Percentiles rank a stretch among this genome's conserved stretches.
phyloP scores from a whole-genome alignment of 768 basidiomycete genomes.

The Termitomyces eurrhizus region DNA sequence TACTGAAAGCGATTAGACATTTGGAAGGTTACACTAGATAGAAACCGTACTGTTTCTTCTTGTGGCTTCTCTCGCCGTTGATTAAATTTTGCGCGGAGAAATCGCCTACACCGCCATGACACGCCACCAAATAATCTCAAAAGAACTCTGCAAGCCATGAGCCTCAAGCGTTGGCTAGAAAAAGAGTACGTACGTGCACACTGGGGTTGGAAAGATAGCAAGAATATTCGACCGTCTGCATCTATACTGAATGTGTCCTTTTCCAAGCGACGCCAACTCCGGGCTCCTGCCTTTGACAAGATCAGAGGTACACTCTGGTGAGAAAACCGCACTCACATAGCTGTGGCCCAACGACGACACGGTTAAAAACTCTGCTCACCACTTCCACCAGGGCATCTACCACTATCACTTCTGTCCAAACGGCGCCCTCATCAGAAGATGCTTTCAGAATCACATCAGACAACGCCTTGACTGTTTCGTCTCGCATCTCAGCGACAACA shows the following conservation, averaged over 20 bases:
- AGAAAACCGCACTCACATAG: constrained; percentile 1
- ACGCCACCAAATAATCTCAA: constrained; percentile 1
- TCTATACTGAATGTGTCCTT: background rate
- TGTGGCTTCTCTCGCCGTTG: background rate
- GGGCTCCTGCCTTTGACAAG: background rate
- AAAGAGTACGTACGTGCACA: background rate
- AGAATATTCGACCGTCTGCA: background rate
- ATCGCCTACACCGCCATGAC: background rate
- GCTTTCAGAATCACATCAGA: background rate
- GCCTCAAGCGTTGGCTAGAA: background rate
- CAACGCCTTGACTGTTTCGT: constrained; percentile 8
- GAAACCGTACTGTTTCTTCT: background rate
- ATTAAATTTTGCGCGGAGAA: constrained; percentile 1
- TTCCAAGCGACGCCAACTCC: constrained; percentile 1
- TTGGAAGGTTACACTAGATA: no score
- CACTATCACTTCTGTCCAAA: constrained; percentile 2
- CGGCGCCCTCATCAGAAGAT: background rate
- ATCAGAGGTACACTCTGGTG: background rate
- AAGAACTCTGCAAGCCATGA: background rate
- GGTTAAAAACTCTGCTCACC: constrained; percentile 13
- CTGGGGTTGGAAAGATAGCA: background rate
- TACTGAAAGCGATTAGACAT: background rate
- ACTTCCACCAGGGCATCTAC: constrained; percentile 11
- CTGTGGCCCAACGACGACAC: constrained; percentile 7
- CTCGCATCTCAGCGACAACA: constrained; percentile 8